Conservation (phyloP, 176 grass and related monocot species). For the Triticum dicoccoides region DNA sequence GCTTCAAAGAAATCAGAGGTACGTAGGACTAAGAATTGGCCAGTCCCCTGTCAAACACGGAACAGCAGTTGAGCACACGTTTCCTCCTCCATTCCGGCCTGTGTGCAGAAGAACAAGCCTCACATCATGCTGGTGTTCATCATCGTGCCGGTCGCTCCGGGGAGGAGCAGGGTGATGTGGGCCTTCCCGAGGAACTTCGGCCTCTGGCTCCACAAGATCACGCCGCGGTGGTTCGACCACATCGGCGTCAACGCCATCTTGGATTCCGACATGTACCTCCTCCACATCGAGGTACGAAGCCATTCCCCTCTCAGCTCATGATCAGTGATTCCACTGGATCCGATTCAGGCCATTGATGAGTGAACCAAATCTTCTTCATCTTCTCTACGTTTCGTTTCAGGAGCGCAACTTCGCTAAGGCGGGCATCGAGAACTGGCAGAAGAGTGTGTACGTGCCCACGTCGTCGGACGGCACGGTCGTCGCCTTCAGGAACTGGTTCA, state of each 20-base stretch:
- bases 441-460: slow-evolving; percentile 72
- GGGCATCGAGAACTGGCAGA: slow-evolving; percentile 65
- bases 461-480: slow-evolving; percentile 68
- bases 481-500: slow-evolving; percentile 87
- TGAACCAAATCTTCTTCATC: not conserved
- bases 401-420: slow-evolving; percentile 52
- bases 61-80: not conserved
- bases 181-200: slow-evolving; percentile 55
- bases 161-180: slow-evolving; percentile 69
- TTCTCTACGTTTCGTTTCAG: slow-evolving; percentile 18
- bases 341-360: no score
- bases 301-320: no score
- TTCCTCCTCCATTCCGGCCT: not conserved
- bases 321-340: no score
- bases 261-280: slow-evolving; percentile 86
- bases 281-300: slow-evolving; percentile 64
- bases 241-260: slow-evolving; percentile 52
- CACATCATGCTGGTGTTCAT: slow-evolving; percentile 57
- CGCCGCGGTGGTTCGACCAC: slow-evolving; percentile 68
- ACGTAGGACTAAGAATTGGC: not conserved
- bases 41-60: not conserved
- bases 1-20: not conserved
- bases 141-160: slow-evolving; percentile 71
- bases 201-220: slow-evolving; percentile 49
- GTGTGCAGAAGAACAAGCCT: slow-evolving; percentile 14